Evolutionary conservation across 129 eudicot species (phyloP), one percentile per base, ranked within the genome.

Genomic region (Oenanthe sinensis): DNA sequence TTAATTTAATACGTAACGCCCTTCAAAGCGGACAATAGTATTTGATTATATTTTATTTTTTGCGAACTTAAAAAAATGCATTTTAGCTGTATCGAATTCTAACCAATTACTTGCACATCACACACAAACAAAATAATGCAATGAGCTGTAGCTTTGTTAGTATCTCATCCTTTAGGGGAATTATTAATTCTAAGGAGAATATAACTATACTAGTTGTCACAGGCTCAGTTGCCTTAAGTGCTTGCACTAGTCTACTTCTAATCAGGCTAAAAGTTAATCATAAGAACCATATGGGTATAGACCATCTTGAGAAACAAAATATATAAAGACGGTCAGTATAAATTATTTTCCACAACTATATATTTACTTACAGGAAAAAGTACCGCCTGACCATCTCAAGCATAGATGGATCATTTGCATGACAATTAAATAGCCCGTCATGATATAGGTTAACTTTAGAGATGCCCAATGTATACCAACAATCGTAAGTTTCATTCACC

Each of bases 401-500:
- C 50, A 78, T 84, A 71, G 97, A 90, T 69, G 97, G 97, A 79
- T 86, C 89, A 81, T 84, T 85, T 63, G 91, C 91, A 69, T 83
- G 91, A 85, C 99, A 96, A 78, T 89, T 82, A 47, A 90, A 92
- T 58, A 90, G 78, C 78, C 88, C 89, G 71, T 88, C 93, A 33
- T 85, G 87, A 82, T 90, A 84, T 54, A 96, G 84, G 85, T 96
- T 87, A 45, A 96, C 86, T 83, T 89, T 92, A 62, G 97, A 90
- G 49, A 87, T 52, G 49, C 99, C 97, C 85, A 91, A 71, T 9
- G 95, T 87, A 83, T 96, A 96, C 97, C 97, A 90, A 87, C 99
- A 96, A 58, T 96, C 92, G 72, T 92, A 96, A 48, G 96, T 92
- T 78, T 86, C 93, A 86, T 96, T 96, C 74, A 96, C 97, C 99